These are phyloP conservation scores for Leccinum longicurvipes DNA, from an alignment of 768 basidiomycete genomes.

Conservation along the genomic window DNA sequence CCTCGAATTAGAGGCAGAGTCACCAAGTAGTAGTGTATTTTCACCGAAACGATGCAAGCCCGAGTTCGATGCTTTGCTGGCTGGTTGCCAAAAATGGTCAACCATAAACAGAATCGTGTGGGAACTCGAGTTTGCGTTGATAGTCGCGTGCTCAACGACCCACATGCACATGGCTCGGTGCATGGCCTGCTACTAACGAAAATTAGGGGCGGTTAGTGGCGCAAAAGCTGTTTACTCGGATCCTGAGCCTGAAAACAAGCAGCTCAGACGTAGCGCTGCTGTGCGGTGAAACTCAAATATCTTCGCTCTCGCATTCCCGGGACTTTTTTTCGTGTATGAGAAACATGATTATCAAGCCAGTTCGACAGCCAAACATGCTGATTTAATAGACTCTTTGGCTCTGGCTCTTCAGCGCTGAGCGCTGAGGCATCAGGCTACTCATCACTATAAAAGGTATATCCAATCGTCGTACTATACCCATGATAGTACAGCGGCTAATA, in stretches of 20 bases:
- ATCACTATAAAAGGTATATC: background rate
- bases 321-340: background rate
- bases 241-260: background rate
- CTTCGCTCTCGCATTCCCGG: background rate
- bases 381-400: background rate
- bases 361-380: background rate
- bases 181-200: background rate
- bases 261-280: background rate
- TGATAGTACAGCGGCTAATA: background rate
- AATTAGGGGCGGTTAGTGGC: background rate
- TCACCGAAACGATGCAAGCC: background rate
- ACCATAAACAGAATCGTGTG: background rate
- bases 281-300: background rate
- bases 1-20: background rate
- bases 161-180: slow-evolving; percentile 1
- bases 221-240: background rate
- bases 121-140: too few relatives aligned
- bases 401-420: background rate
- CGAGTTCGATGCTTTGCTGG: background rate
- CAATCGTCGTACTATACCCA: background rate
- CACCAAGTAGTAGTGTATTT: background rate
- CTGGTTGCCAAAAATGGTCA: background rate
- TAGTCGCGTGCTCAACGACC: background rate
- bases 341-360: background rate
- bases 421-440: background rate